Evolutionary conservation across 306 rosid species (phyloP).

Genomic region (Morella rubra): DNA sequence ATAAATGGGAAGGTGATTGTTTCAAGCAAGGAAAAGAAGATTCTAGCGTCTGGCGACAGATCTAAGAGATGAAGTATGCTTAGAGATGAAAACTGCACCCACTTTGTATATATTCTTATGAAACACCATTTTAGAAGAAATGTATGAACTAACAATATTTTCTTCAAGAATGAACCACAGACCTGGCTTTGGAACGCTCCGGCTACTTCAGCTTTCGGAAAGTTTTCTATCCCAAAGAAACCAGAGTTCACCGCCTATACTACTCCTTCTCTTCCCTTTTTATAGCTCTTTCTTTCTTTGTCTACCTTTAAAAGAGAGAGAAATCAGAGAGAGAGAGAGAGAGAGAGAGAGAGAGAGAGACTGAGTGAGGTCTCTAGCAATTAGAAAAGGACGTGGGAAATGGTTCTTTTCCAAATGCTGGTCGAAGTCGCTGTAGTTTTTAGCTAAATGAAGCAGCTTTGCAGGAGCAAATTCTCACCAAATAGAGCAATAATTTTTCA

Average conservation of each 20-base stretch:
- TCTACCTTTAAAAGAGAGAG: slow-evolving; percentile 14
- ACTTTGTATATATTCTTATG: neutral
- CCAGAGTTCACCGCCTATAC: slow-evolving; percentile 31
- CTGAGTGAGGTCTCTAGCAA: neutral
- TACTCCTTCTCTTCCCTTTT: slow-evolving; percentile 43
- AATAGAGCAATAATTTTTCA: slow-evolving; percentile 36
- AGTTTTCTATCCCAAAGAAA: slow-evolving; percentile 61
- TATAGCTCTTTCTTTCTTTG: slow-evolving; percentile 62
- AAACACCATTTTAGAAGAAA: slow-evolving; percentile 1
- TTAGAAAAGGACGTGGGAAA: slow-evolving; percentile 24
- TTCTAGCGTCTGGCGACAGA: slow-evolving; percentile 22
- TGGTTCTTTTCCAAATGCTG: slow-evolving; percentile 48
- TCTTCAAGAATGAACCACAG: slow-evolving; percentile 23
- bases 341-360: slow-evolving; percentile 30
- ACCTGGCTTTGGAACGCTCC: slow-evolving; percentile 51
- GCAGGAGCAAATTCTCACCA: slow-evolving; percentile 54
- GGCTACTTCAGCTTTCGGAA: slow-evolving; percentile 62
- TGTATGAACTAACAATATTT: slow-evolving; percentile 16
- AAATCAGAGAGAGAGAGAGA: slow-evolving; percentile 18
- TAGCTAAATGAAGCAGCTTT: slow-evolving; percentile 48
- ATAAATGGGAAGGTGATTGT: neutral
- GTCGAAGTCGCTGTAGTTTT: slow-evolving; percentile 41
- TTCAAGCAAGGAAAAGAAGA: slow-evolving; percentile 18
- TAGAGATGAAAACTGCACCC: slow-evolving; percentile 8
- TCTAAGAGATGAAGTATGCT: slow-evolving; percentile 9